A percentile compares a stretch with the other conserved stretches of the same genome.
phyloP scores from a whole-genome alignment of 1,284 basidiomycete genomes.

The Rhodotorula mucilaginosa region DNA sequence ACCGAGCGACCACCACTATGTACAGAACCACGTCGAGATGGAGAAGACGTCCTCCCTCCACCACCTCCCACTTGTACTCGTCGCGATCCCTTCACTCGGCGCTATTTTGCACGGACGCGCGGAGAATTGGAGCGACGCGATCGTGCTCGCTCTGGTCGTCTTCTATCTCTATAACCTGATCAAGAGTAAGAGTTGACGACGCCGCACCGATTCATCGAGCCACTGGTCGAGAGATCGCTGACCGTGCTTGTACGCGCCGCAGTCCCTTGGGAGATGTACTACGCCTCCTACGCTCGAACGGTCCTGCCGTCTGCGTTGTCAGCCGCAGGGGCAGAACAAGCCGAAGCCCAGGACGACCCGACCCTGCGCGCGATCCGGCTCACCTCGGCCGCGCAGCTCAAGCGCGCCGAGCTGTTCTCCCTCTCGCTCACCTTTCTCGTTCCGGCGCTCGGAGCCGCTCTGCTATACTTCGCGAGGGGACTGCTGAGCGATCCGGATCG shows the following conservation, averaged over 20 bases:
- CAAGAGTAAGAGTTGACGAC: conserved; percentile 22
- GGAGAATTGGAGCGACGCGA: conserved; percentile 50
- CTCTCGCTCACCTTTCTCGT: conserved; percentile 46
- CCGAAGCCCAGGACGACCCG: conserved; percentile 19
- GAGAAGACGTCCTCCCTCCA: conserved; percentile 20
- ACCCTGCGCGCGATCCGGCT: conserved; percentile 28
- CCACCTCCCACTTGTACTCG: conserved; percentile 43
- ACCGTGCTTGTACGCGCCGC: background rate
- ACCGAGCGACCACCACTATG: background rate
- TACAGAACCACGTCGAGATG: conserved; percentile 12
- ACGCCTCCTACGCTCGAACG: conserved; percentile 43
- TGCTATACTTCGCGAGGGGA: conserved; percentile 47
- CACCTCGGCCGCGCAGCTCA: conserved; percentile 44
- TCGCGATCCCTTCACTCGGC: conserved; percentile 40
- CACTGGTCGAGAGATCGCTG: background rate
- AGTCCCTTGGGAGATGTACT: conserved; percentile 48
- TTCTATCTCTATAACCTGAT: conserved; percentile 48
- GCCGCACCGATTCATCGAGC: background rate
- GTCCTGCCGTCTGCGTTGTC: conserved; percentile 33
- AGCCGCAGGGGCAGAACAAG: conserved; percentile 7
- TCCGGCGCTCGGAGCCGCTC: conserved; percentile 46
- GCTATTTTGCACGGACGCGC: conserved; percentile 45
- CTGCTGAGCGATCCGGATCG: conserved; percentile 46
- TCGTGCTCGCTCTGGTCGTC: conserved; percentile 48
- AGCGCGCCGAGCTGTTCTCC: conserved; percentile 46